Conservation (phyloP, 129 eudicot species). For the Calendula officinalis region DNA sequence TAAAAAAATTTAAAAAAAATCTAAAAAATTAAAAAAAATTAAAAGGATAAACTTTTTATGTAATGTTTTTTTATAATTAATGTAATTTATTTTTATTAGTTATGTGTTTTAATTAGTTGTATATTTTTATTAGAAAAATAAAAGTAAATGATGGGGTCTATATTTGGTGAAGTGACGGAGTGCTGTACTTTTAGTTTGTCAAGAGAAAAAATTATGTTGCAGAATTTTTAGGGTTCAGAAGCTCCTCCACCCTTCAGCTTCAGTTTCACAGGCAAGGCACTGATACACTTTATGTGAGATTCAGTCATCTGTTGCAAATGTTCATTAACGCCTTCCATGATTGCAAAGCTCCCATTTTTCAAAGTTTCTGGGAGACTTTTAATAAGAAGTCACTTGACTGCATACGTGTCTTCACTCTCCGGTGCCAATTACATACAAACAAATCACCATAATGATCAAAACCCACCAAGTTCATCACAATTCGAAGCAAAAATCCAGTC, state of each 20-base stretch:
- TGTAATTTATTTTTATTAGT: too few species aligned
- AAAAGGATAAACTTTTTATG: too few species aligned
- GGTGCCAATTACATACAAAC: constrained; percentile 37
- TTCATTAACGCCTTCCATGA: constrained; percentile 48
- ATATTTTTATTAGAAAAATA: too few species aligned
- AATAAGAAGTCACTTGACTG: constrained; percentile 29
- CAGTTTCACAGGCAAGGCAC: not conserved
- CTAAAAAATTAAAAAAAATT: too few species aligned
- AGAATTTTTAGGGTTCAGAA: constrained; percentile 1
- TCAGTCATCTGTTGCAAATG: constrained; percentile 3
- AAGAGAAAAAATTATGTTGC: too few species aligned
- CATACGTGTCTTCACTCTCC: constrained; percentile 47
- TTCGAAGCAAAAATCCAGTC: constrained; percentile 49
- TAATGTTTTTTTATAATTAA: too few species aligned
- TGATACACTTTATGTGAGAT: not conserved
- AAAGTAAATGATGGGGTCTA: too few species aligned
- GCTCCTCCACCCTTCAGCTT: not conserved
- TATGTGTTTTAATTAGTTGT: too few species aligned
- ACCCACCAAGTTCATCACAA: constrained; percentile 25
- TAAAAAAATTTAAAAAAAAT: too few species aligned
- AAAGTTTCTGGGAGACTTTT: constrained; percentile 32
- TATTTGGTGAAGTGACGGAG: too few species aligned
- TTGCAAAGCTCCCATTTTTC: constrained; percentile 45
- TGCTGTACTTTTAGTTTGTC: too few species aligned
- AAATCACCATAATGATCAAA: constrained; percentile 35